Percentiles rank a stretch among this genome's conserved stretches.
phyloP scores from a whole-genome alignment of 495 filamentous ascomycete species.

The Bacidia rubella region DNA sequence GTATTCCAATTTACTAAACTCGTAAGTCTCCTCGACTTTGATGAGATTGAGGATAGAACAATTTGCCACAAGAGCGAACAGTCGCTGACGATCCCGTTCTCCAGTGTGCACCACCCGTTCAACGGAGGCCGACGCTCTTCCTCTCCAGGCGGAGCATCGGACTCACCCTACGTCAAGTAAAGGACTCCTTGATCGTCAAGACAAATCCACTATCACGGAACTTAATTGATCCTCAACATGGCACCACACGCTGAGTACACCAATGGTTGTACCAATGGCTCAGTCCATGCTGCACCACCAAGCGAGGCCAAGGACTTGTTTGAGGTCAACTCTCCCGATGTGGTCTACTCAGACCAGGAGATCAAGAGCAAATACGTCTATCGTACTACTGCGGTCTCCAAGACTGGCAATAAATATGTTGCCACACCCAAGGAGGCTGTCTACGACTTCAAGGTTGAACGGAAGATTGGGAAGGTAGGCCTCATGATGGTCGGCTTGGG shows the following conservation, averaged over 20 bases:
- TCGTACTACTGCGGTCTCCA: conserved; percentile 72
- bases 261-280: conserved; percentile 61
- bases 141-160: conserved; percentile 74
- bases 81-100: neutral
- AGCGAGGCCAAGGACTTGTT: conserved; percentile 47
- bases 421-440: conserved; percentile 76
- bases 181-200: conserved; percentile 9
- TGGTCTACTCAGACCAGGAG: conserved; percentile 72
- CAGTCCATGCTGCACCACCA: conserved; percentile 31
- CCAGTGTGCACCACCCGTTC: conserved; percentile 88
- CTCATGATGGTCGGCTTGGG: conserved; percentile 98
- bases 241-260: conserved; percentile 80
- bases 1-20: conserved; percentile 86
- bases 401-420: conserved; percentile 57
- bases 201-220: conserved; percentile 7
- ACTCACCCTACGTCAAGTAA: conserved; percentile 40
- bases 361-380: conserved; percentile 96
- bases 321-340: conserved; percentile 81
- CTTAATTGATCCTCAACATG: conserved; percentile 41
- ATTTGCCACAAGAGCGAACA: neutral
- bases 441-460: conserved; percentile 96
- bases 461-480: conserved; percentile 83
- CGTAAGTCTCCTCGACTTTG: conserved; percentile 39
- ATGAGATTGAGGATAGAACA: neutral
- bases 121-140: conserved; percentile 93